A percentile compares a stretch with the other conserved stretches of the same genome.
phyloP scores from a whole-genome alignment of 768 basidiomycete genomes.

The Fistulinella prunicolor region DNA sequence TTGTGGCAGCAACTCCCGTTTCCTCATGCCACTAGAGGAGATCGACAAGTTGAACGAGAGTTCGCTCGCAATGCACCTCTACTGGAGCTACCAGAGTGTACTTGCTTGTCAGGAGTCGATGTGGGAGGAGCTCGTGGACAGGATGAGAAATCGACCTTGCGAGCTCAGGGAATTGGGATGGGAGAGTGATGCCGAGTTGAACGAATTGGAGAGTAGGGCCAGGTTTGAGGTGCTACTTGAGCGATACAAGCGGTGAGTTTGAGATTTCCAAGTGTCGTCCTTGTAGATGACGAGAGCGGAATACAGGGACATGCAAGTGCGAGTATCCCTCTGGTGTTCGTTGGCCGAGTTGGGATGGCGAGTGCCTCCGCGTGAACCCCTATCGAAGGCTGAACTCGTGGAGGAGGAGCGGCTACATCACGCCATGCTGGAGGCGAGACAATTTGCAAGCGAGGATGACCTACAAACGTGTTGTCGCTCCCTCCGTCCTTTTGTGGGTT shows the following conservation, averaged over 20 bases:
- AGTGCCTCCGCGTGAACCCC: conserved; percentile 56
- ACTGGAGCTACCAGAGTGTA: conserved; percentile 58
- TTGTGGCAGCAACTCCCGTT: conserved; percentile 29
- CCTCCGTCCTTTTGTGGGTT: conserved; percentile 59
- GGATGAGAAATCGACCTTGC: conserved; percentile 53
- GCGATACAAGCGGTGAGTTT: conserved; percentile 50
- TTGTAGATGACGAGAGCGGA: conserved; percentile 1
- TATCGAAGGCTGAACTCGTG: conserved; percentile 66
- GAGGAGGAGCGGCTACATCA: conserved; percentile 63
- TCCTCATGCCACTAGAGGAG: conserved; percentile 40
- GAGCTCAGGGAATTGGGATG: conserved; percentile 61
- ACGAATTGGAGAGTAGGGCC: conserved; percentile 51
- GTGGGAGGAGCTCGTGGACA: conserved; percentile 71
- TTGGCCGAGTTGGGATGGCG: conserved; percentile 56
- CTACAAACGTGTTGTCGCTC: conserved; percentile 53
- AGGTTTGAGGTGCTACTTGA: conserved; percentile 61
- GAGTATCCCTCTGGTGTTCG: conserved; percentile 64
- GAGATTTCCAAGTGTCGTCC: not conserved
- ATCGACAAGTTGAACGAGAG: conserved; percentile 51
- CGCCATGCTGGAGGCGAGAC: conserved; percentile 58
- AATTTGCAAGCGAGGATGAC: conserved; percentile 50
- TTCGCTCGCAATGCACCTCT: conserved; percentile 69
- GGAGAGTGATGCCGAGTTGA: conserved; percentile 65
- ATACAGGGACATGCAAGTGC: conserved; percentile 61
- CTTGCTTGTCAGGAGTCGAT: conserved; percentile 69